Conservation (phyloP, 441 rosid genomes). For the Dalechampia spathulata region DNA sequence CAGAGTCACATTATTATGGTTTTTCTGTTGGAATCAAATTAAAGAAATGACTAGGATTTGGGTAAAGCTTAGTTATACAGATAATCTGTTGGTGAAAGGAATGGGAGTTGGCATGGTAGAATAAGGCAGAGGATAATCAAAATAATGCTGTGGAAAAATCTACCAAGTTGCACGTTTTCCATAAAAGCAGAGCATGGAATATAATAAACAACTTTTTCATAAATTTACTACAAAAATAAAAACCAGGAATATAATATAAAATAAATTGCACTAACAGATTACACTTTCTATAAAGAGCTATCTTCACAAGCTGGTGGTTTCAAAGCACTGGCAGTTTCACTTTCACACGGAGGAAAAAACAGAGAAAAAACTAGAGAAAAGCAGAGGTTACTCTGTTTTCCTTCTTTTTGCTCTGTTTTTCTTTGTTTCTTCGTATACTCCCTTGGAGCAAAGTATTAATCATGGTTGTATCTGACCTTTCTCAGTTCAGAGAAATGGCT, state of each 20-base stretch:
- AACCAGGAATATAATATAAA: neutral
- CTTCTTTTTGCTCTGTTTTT: neutral
- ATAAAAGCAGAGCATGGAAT: slow-evolving; percentile 21
- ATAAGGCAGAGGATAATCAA: slow-evolving; percentile 1
- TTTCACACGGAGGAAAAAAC: neutral
- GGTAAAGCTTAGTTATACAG: no score
- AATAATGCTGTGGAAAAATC: slow-evolving; percentile 21
- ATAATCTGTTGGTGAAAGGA: no score
- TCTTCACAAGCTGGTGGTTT: neutral
- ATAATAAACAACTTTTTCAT: neutral
- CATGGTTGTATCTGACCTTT: slow-evolving; percentile 19
- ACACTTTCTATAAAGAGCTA: slow-evolving; percentile 23
- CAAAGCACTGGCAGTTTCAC: slow-evolving; percentile 2
- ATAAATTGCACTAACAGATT: neutral
- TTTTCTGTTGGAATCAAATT: no score
- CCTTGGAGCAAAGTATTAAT: slow-evolving; percentile 1
- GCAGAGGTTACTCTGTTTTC: slow-evolving; percentile 20
- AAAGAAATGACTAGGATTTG: no score
- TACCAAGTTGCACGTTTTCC: slow-evolving; percentile 18
- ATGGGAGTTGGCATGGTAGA: slow-evolving; percentile 15
- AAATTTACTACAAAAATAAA: neutral
- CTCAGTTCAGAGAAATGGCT: slow-evolving; percentile 26
- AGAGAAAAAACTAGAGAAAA: neutral
- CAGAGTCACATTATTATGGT: no score
- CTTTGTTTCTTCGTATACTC: neutral